A percentile compares a stretch with the other conserved stretches of the same genome.
phyloP scores from a whole-genome alignment of 257 asterid species.

The Lavandula angustifolia region DNA sequence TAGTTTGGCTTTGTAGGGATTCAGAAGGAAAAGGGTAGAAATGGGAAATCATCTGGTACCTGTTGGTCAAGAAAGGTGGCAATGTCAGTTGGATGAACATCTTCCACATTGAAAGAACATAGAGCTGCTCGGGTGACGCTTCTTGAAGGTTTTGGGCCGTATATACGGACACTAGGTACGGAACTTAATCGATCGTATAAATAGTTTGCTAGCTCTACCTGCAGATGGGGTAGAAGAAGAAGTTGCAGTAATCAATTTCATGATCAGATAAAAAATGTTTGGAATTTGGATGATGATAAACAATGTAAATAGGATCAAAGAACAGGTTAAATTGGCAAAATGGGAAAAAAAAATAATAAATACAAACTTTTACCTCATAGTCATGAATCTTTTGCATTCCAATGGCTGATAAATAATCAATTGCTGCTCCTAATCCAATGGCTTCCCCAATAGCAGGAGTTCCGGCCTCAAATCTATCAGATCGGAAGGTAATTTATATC shows the following conservation, averaged over 20 bases:
- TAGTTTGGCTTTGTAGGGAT: too few species aligned
- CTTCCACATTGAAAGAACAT: constrained; percentile 87
- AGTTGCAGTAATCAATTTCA: neutral
- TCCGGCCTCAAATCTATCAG: constrained; percentile 88
- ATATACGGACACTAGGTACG: constrained; percentile 61
- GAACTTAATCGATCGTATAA: constrained; percentile 56
- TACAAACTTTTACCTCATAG: constrained; percentile 62
- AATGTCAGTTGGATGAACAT: constrained; percentile 78
- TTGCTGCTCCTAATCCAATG: constrained; percentile 88
- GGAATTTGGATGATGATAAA: neutral
- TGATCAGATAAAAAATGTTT: too few species aligned
- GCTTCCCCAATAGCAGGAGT: constrained; percentile 97
- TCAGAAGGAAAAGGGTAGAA: neutral
- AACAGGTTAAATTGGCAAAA: neutral
- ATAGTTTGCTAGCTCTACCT: constrained; percentile 73
- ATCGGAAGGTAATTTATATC: constrained; percentile 16
- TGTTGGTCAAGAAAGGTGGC: constrained; percentile 88
- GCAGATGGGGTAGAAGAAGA: constrained; percentile 20
- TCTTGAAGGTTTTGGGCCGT: constrained; percentile 84
- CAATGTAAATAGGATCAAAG: neutral
- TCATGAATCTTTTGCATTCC: constrained; percentile 94
- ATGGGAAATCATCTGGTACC: constrained; percentile 40
- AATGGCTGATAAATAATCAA: constrained; percentile 77
- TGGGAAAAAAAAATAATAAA: neutral
- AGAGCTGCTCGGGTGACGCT: constrained; percentile 69